Conservation (phyloP, 257 asterid species). For the Gentiana straminea region DNA sequence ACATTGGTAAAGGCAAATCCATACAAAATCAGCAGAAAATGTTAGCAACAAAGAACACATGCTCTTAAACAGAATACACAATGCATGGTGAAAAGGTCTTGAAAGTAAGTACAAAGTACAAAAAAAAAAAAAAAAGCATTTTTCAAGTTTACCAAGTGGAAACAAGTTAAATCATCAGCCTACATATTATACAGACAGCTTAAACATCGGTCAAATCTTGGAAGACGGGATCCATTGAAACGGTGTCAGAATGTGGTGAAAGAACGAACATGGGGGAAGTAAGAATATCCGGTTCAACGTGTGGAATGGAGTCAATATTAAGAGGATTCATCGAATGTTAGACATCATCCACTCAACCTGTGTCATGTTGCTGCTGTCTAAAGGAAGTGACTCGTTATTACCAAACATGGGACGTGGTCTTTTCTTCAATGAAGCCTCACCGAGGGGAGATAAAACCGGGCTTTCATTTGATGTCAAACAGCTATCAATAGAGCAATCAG, state of each 20-base stretch:
- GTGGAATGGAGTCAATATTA: conserved; percentile 1
- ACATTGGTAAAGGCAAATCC: too few relatives aligned
- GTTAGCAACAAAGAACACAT: neutral
- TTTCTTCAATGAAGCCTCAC: conserved; percentile 43
- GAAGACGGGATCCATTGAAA: conserved; percentile 8
- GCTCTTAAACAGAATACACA: neutral
- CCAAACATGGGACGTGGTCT: conserved; percentile 37
- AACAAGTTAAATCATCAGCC: conserved; percentile 6
- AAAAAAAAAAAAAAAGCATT: neutral
- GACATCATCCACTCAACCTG: conserved; percentile 67
- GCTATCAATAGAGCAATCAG: conserved; percentile 41
- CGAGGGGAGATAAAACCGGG: conserved; percentile 25
- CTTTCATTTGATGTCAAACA: conserved; percentile 32
- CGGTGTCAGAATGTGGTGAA: conserved; percentile 1
- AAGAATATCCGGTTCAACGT: conserved; percentile 1
- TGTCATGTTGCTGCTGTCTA: conserved; percentile 26
- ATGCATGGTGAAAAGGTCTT: neutral
- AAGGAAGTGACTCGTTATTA: conserved; percentile 27
- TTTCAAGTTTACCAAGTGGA: neutral
- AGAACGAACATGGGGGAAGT: neutral
- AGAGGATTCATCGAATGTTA: conserved; percentile 21
- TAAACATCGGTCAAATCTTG: conserved; percentile 4
- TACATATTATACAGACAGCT: conserved; percentile 30
- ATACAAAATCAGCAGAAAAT: too few relatives aligned
- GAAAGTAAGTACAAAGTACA: neutral